Base-by-base conservation (phyloP, 352 stramenopile genomes). In the Phytopythium delawarense region DNA sequence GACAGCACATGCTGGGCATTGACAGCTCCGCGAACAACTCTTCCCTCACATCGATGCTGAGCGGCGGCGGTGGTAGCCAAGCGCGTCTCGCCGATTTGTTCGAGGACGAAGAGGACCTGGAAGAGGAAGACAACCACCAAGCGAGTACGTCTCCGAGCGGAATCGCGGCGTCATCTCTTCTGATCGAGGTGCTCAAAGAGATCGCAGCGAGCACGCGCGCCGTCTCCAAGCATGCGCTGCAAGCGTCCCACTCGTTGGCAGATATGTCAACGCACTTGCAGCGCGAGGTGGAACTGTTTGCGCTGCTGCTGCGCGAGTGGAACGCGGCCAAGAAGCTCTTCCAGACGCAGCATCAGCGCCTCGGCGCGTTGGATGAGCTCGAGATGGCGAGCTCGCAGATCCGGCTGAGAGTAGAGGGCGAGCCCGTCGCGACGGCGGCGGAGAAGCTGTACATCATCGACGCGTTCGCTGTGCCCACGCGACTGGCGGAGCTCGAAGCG, bases 351-450 rank as follows among this genome's bases (percentile, higher is more conserved):
- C 81, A 92, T 35, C 74, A 87, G 40, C 79, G 82, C n/a, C 75
- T 94, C 5, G 82, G 80, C 6, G 76, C 71, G 2, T 66, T 91
- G 35, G 86, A 94, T 52, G 86, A 94, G 35, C 61, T 94, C 44
- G 77, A 78, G 28, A 94, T 94, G 86, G 86, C 86, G 1, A 82
- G 75, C 23, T 83, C 81, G 52, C 82, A 89, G 51, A 72, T 94
- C 25, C 77, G 81, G 9, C 39, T 92, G 28, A 71, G 78, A 0
- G 35, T 79, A 0, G 67, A 74, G 4, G 67, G 68, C 20, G 85
- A 94, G 20, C 45, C 61, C 4, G 64, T 84, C 20, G 62, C 57
- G 7, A 76, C 65, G 21, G 72, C 69, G 4, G 59, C 65, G 0
- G 79, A 91, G 18, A 70, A 74, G 45, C 32, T 84, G 28, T 91